Evolutionary conservation across 2,329 filamentous ascomycete genomes (phyloP), one percentile per base, ranked within the genome.

Genomic region (Fusarium fujikuroi): DNA sequence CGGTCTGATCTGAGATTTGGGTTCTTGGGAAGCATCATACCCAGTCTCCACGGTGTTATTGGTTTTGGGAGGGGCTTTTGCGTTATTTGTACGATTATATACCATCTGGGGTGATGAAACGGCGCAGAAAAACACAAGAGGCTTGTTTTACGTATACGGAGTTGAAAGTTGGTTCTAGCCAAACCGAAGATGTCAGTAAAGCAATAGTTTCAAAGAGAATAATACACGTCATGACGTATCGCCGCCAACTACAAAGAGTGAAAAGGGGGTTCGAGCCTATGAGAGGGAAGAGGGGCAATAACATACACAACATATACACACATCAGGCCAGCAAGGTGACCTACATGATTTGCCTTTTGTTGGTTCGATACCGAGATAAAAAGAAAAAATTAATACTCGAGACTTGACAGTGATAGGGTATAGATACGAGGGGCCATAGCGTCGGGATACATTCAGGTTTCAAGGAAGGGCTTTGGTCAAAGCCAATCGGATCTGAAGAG

Each of bases 31-130:
- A 62, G 60, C 53, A 60, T 53, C 43, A 49, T 54, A 39, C 64
- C 53, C 43, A 60, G 43, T 57, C 52, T 56, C 32, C 46, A 54
- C 44, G 36, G 50, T 58, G 65, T 54, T 68, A 39, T 56, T 72
- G 36, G 46, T 69, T 70, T 28, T 53, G 58, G 66, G 47, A 32
- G 32, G 37, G 40, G 47, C 36, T 60, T 61, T 62, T 59, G 69
- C 63, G 30, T 47, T 42, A 66, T 60, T 43, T 74, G 72, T 74
- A 74, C 37, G 69, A 74, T 53, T 75, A 74, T 75, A 74, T 75
- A 74, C 72, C 72, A 74, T 65, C 43, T 39, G 57, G 63, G 64
- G 61, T 57, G 71, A 74, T 57, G 60, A 66, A 69, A 58, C 23
- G 69, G 72, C 68, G 72, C 60, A 66, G 60, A 75, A 74, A 73